Base-by-base conservation (phyloP, 805 yeast species). In the Candida michaelii region DNA sequence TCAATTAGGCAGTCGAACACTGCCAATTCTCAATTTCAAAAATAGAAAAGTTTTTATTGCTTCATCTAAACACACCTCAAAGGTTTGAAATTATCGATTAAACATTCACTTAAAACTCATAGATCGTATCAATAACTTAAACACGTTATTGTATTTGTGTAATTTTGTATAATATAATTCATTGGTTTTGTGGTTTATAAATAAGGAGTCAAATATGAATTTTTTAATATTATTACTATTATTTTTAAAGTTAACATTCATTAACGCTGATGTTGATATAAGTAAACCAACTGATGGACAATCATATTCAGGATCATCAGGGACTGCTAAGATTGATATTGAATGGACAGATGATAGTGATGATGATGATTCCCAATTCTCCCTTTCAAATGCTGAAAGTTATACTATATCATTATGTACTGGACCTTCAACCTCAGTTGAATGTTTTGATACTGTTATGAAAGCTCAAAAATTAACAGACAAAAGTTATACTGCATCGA, bases 331-430 rank as follows among this genome's bases (percentile, higher is more conserved):
- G 0, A 59, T 68, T 25, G 48, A 54, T 2, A 51, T 75, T 41
- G 49, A 45, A n/a, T 60, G 86, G 58, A 45, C 54, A 17, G 89
- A 95, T 83, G 59, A 69, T 12, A 83, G 80, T 45, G 76, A 76
- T 49, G 82, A 76, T 36, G 55, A 64, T 5, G 49, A 54, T 29
- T 51, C 44, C 3, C 55, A 53, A 10, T 45, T 33, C 0, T 47
- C 69, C 1, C 53, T 84, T 34, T 43, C 53, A 2, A 66, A 74
- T 7, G 74, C 79, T 17, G 47, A 61, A 3, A 50, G 64, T 1
- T 79, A 74, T 47, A 67, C 82, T 0, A 66, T 89, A 41, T 60
- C 65, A 5, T 66, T 91, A 40, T 82, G 91, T 62, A 77, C 90
- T 1, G 97, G 96, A 24, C 61, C 49, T 81, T 77, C 80, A 54